phyloP scores from a whole-genome alignment of 2,329 filamentous ascomycete genomes.

The Claviceps africana region DNA sequence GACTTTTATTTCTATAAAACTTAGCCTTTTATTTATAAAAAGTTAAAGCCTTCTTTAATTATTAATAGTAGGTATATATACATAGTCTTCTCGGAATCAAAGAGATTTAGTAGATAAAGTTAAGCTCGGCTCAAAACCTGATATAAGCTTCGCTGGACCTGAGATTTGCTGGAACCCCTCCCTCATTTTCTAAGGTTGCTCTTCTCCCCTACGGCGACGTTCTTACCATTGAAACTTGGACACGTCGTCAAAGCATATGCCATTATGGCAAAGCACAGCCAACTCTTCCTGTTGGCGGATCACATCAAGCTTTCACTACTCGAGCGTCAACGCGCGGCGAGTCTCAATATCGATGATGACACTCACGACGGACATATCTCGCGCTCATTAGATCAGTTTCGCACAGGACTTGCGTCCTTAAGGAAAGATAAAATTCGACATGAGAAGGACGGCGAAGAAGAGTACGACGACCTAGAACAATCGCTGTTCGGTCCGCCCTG shows the following conservation, averaged over 20 bases:
- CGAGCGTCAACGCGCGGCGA: constrained; percentile 76
- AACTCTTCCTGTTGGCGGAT: constrained; percentile 86
- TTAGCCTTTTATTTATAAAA: too few species aligned
- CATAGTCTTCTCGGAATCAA: too few species aligned
- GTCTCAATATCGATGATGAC: constrained; percentile 62
- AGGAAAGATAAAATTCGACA: constrained; percentile 50
- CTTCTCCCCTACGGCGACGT: too few species aligned
- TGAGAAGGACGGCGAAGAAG: constrained; percentile 48
- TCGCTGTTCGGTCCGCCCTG: background rate
- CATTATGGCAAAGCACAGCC: constrained; percentile 41
- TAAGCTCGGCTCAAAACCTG: too few species aligned
- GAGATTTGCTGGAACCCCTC: too few species aligned
- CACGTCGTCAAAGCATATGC: background rate
- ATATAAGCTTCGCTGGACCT: too few species aligned
- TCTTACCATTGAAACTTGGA: too few species aligned
- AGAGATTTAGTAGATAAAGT: too few species aligned
- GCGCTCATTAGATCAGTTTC: constrained; percentile 73
- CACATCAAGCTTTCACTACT: constrained; percentile 93
- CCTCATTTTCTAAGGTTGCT: too few species aligned
- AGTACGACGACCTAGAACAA: constrained; percentile 24
- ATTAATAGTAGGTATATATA: too few species aligned
- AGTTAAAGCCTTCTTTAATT: too few species aligned
- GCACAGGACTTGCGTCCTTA: constrained; percentile 61
- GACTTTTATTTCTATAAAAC: too few species aligned
- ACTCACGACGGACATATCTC: constrained; percentile 82